Base-by-base conservation (phyloP, 2,329 filamentous ascomycete species). In the Atkinsonella hypoxylon region DNA sequence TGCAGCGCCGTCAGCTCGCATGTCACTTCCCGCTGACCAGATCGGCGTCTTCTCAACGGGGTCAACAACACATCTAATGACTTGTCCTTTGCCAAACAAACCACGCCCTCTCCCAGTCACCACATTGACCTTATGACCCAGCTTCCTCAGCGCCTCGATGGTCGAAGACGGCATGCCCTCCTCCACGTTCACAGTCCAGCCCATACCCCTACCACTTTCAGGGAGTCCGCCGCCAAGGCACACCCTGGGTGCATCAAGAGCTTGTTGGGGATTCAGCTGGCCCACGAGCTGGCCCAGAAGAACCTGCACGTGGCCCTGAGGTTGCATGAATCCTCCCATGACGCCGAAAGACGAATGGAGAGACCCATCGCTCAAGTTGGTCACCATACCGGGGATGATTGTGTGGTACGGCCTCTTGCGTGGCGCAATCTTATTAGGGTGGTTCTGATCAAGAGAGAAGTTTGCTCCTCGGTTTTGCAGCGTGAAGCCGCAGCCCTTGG, bases 241-340 rank as follows among this genome's bases (percentile, higher is more conserved):
- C 56, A 97, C 77, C n/a, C 93, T 76, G 15, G 93, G 91, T 3
- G 91, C 85, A 62, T 98, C 93, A 0, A 97, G 76, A 2, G 91
- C 89, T 53, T 88, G 82, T 67, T 98, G 93, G 0, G 90, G 89
- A 55, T 83, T 85, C 49, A 89, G 74, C 1, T 82, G 81, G 59
- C 90, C 95, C 0, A 89, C 80, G 0, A 95, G 69, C 78, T 95
- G 90, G 57, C 94, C 95, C 2, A 97, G 74, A 10, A 98, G 70
- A 0, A 95, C 89, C 67, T 97, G 93, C 0, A 97, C 83, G 54
- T 97, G 93, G 20, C 91, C 93, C 67, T 97, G 93, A 0, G 93
- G 93, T 70, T 98, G 93, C 87, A 97, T 97, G 69, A 94, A 97
- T 2, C 89, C 91, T 48, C 93, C 93, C 93, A 97, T 97, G 53